Evolutionary conservation across 2,329 filamentous ascomycete species (phyloP).

Genomic region (Monosporascus sp.): DNA sequence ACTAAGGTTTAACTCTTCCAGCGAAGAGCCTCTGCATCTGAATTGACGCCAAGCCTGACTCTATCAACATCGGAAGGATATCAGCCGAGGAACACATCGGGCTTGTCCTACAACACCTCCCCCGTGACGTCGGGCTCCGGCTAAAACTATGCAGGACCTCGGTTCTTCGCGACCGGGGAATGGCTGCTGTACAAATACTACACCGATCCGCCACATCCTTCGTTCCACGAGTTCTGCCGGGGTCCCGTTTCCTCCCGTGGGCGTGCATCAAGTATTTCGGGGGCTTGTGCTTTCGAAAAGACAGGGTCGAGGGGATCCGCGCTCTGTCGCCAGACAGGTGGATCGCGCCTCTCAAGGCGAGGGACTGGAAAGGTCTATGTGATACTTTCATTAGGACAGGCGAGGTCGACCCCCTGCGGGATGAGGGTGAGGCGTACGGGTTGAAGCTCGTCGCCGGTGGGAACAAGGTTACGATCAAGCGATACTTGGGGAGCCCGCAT

Average conservation of each 20-base stretch:
- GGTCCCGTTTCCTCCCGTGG: constrained; percentile 29
- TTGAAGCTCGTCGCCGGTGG: constrained; percentile 36
- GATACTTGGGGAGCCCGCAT: constrained; percentile 43
- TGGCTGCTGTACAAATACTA: constrained; percentile 23
- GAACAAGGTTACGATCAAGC: constrained; percentile 37
- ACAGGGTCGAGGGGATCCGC: constrained; percentile 18
- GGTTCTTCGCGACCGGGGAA: constrained; percentile 24
- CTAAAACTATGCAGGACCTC: constrained; percentile 29
- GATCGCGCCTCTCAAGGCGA: constrained; percentile 25
- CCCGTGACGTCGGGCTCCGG: constrained; percentile 30
- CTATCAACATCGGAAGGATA: constrained; percentile 32
- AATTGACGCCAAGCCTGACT: constrained; percentile 25
- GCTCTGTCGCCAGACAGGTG: constrained; percentile 28
- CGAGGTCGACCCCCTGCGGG: constrained; percentile 37
- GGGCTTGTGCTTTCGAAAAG: constrained; percentile 20
- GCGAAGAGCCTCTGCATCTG: constrained; percentile 18
- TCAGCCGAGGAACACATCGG: constrained; percentile 32
- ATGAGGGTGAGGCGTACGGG: constrained; percentile 44
- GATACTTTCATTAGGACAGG: constrained; percentile 29
- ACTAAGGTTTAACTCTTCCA: constrained; percentile 4
- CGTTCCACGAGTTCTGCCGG: constrained; percentile 28
- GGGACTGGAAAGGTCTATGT: constrained; percentile 26
- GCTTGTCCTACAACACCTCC: constrained; percentile 30
- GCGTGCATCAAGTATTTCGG: constrained; percentile 29
- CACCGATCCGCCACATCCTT: constrained; percentile 28